Conservation (phyloP, 768 basidiomycete genomes). For the Rhizopogon rudus region DNA sequence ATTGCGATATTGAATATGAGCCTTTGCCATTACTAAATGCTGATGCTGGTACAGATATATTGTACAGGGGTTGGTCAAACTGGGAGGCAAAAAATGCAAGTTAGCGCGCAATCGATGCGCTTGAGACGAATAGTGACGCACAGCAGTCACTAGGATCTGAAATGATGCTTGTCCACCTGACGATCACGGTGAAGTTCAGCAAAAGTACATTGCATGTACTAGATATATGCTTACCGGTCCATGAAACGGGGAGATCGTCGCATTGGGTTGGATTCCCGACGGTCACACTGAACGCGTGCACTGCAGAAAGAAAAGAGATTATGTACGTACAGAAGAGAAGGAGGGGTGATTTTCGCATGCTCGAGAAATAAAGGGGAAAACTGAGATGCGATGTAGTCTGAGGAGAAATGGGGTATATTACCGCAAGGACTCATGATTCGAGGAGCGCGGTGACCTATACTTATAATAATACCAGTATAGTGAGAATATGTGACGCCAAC, state of each 20-base stretch:
- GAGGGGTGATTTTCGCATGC: constrained; percentile 22
- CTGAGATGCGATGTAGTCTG: neutral
- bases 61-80: constrained; percentile 51
- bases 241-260: constrained; percentile 51
- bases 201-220: neutral
- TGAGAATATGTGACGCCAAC: neutral
- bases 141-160: constrained; percentile 44
- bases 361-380: constrained; percentile 5
- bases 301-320: constrained; percentile 17
- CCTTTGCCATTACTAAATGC: constrained; percentile 52
- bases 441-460: too few species aligned
- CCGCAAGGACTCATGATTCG: neutral
- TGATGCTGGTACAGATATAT: constrained; percentile 48
- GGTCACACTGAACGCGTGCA: constrained; percentile 39
- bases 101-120: neutral
- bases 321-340: constrained; percentile 12
- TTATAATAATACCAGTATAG: neutral
- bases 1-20: constrained; percentile 38
- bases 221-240: constrained; percentile 47
- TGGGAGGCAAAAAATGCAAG: constrained; percentile 15
- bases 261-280: constrained; percentile 54
- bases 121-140: constrained; percentile 18
- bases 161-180: constrained; percentile 58
- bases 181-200: neutral
- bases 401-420: neutral